Percentiles rank a stretch among this genome's conserved stretches.
Conservation (phyloP, 2,329 filamentous ascomycete species). For the Penicillium sp. region DNA sequence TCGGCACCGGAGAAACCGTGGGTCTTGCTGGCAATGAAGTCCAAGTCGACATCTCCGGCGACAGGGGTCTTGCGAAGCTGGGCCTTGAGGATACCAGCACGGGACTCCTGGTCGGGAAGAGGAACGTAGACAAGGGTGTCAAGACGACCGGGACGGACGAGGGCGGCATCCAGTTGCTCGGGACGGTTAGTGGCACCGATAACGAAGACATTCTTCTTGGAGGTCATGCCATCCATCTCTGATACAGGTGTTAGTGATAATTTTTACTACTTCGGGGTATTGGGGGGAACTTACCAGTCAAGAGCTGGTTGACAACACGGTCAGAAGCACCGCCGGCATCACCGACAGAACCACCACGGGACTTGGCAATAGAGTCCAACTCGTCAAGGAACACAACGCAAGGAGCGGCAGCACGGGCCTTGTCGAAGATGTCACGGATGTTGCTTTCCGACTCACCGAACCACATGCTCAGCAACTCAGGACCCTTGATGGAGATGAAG, state of each 20-base stretch:
- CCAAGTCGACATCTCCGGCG: conserved; percentile 78
- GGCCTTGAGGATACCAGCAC: conserved; percentile 85
- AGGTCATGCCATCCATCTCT: conserved; percentile 99
- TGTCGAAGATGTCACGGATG: conserved; percentile 99
- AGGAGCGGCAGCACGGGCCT: conserved; percentile 94
- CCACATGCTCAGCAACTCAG: conserved; percentile 99
- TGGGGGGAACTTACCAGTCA: conserved; percentile 70
- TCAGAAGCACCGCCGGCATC: conserved; percentile 98
- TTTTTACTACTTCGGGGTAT: background rate
- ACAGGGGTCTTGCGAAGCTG: conserved; percentile 99
- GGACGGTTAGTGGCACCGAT: conserved; percentile 98
- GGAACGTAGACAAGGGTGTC: conserved; percentile 98
- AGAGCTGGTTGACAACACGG: conserved; percentile 98
- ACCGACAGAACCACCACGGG: conserved; percentile 92
- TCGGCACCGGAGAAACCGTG: conserved; percentile 99
- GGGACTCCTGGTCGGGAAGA: conserved; percentile 86
- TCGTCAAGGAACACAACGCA: conserved; percentile 99
- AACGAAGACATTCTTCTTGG: conserved; percentile 99
- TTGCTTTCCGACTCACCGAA: conserved; percentile 99
- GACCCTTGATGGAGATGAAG: conserved; percentile 99
- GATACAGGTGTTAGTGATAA: conserved; percentile 43
- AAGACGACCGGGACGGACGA: conserved; percentile 97
- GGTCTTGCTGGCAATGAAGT: conserved; percentile 93
- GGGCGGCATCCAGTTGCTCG: conserved; percentile 95
- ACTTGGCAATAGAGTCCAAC: conserved; percentile 98